Base-by-base conservation (phyloP, 441 rosid genomes). In the Macaranga tanarius region DNA sequence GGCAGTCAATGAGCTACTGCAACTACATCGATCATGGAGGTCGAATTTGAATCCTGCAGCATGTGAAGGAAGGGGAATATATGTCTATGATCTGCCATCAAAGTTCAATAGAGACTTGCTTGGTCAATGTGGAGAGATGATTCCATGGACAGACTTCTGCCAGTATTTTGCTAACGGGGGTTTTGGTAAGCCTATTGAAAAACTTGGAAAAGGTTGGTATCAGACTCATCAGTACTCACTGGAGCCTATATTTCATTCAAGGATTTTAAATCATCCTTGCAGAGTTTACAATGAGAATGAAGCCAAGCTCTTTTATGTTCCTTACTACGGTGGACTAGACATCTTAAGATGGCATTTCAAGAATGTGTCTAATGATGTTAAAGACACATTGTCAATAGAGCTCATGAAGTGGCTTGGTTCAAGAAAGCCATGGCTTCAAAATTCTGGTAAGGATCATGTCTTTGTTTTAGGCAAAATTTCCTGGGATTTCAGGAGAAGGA, bases 291-390 rank as follows among this genome's bases (percentile, higher is more conserved):
- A 84, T 2, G 89, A 85, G 63, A 78, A 76, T 40, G 82, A 83
- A 76, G 96, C 92, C 0, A 92, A 87, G 81, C 86, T 94, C 62
- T 94, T 88, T 65, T 92, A 90, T 70, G 96, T 94, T 11, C 97
- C 96, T 5, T 94, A 82, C 62, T 92, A 87, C 55, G 96, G 95
- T 0, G 95, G 98, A 54, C 65, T 94, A 0, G 96, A 92, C 82
- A 85, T 94, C 73, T 69, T 92, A 72, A 80, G 97, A 77, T 94
- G 98, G 97, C 97, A 93, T 80, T 92, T 93, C 86, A 92, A 79
- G 81, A 93, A 90, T 59, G 93, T 90, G 19, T 85, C 96, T 11
- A 76, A 64, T 42, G 96, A 92, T 63, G 88, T 89, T 28, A 92
- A 92, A 64, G 96, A 92, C 68, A 70, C 73, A 10, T 72, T 92